Conservation (phyloP, 2,329 filamentous ascomycete species). For the Aspergillus quadricinctus region DNA sequence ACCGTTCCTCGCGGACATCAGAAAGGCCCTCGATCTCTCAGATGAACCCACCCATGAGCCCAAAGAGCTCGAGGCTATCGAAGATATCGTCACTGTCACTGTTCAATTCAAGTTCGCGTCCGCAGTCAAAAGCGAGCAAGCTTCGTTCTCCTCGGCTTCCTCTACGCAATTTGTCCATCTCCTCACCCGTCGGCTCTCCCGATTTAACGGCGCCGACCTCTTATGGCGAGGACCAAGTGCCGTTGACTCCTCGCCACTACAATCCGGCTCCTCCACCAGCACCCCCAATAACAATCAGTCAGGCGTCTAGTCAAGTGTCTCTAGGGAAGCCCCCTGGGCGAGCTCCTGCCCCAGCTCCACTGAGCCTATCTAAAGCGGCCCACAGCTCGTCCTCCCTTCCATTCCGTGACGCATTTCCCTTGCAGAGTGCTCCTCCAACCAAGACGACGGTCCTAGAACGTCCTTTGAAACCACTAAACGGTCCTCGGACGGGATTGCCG, state of each 20-base stretch:
- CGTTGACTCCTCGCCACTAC: slow-evolving; percentile 55
- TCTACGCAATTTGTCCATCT: slow-evolving; percentile 55
- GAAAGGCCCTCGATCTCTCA: slow-evolving; percentile 17
- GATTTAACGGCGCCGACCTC: slow-evolving; percentile 40
- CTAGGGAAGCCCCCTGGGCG: slow-evolving; percentile 14
- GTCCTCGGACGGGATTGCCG: slow-evolving; percentile 44
- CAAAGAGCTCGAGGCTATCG: slow-evolving; percentile 36
- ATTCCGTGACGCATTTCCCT: slow-evolving; percentile 42
- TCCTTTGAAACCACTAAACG: slow-evolving; percentile 31
- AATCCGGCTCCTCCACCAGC: slow-evolving; percentile 53
- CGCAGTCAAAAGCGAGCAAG: slow-evolving; percentile 39
- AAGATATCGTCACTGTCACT: slow-evolving; percentile 39
- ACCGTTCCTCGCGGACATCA: slow-evolving; percentile 23
- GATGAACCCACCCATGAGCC: slow-evolving; percentile 22
- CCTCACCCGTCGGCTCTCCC: slow-evolving; percentile 48
- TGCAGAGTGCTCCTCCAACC: slow-evolving; percentile 43
- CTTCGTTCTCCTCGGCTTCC: slow-evolving; percentile 40
- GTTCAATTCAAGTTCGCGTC: slow-evolving; percentile 36
- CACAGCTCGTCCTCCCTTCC: slow-evolving; percentile 36
- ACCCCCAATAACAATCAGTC: slow-evolving; percentile 4
- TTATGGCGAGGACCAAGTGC: slow-evolving; percentile 49
- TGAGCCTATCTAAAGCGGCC: slow-evolving; percentile 26
- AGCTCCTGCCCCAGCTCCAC: slow-evolving; percentile 26
- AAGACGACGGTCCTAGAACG: slow-evolving; percentile 48
- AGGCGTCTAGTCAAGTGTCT: slow-evolving; percentile 36